These are phyloP conservation scores for Lasiosphaeria miniovina DNA, from an alignment of 495 filamentous ascomycete species.

Conservation along the genomic window DNA sequence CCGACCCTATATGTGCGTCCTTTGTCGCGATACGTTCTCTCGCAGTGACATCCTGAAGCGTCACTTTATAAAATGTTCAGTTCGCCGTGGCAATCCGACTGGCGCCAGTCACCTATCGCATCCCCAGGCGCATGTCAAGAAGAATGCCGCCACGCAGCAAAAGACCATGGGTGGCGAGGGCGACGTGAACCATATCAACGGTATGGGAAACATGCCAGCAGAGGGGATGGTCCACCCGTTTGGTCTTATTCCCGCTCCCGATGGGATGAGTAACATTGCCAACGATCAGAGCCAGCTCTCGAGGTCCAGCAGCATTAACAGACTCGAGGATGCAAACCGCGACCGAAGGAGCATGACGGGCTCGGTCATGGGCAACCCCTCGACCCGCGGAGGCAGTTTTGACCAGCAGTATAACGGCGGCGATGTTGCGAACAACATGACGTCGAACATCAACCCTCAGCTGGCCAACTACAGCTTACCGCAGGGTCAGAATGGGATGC, in stretches of 20 bases:
- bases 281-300: conserved; percentile 54
- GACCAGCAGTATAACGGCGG: conserved; percentile 50
- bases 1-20: conserved; percentile 92
- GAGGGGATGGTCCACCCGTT: conserved; percentile 52
- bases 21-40: conserved; percentile 98
- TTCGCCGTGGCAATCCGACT: conserved; percentile 89
- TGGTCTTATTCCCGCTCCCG: conserved; percentile 43
- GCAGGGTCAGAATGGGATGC: conserved; percentile 49
- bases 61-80: conserved; percentile 97
- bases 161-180: conserved; percentile 44
- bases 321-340: conserved; percentile 47
- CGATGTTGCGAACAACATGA: conserved; percentile 51
- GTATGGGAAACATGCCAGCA: conserved; percentile 48
- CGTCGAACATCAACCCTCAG: conserved; percentile 55
- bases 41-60: conserved; percentile 97
- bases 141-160: conserved; percentile 58
- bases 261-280: conserved; percentile 50
- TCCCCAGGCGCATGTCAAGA: conserved; percentile 83
- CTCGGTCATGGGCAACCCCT: conserved; percentile 36
- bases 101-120: conserved; percentile 89
- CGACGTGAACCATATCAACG: conserved; percentile 52
- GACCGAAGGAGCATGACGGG: conserved; percentile 54
- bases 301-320: conserved; percentile 57
- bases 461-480: conserved; percentile 55
- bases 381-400: conserved; percentile 38